Percentiles rank a stretch among this genome's conserved stretches.
Evolutionary conservation across 176 grass and related monocot genomes (phyloP).

Genomic region (Metroxylon sagu): DNA sequence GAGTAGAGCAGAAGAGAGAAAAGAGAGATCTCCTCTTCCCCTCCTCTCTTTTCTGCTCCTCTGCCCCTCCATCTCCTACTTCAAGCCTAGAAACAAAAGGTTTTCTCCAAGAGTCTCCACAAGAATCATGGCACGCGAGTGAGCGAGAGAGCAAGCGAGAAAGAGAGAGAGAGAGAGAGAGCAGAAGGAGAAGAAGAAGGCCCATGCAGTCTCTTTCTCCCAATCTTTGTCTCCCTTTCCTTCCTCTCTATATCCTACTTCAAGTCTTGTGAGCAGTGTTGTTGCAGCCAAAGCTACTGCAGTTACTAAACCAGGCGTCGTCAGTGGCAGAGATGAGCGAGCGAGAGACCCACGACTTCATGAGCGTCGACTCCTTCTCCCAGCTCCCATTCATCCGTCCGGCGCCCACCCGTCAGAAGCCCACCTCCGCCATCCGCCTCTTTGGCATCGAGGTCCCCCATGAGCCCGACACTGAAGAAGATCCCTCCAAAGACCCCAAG

Average conservation of each 20-base stretch:
- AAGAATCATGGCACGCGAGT: background rate
- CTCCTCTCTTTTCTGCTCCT: background rate
- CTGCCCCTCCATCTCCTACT: background rate
- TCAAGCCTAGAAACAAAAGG: no score
- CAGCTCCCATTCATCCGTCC: conserved; percentile 62
- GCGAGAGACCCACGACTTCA: conserved; percentile 42
- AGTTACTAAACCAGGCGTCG: no score
- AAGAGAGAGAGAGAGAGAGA: background rate
- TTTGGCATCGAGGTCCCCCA: conserved; percentile 61
- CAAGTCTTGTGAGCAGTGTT: no score
- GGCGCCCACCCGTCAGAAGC: conserved; percentile 17
- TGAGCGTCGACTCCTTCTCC: conserved; percentile 65
- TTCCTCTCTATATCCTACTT: background rate
- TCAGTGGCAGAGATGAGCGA: conserved; percentile 39
- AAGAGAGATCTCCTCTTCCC: no score
- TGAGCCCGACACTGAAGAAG: conserved; percentile 17
- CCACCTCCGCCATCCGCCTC: conserved; percentile 36
- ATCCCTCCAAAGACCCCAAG: conserved; percentile 3
- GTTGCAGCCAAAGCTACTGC: no score
- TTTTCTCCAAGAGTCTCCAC: no score
- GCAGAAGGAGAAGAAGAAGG: background rate
- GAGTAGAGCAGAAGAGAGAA: no score
- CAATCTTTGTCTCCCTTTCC: background rate
- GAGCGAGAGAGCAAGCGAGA: background rate
- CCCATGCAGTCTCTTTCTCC: background rate